Conservation (phyloP, 768 basidiomycete species). For the Panaeolus papilionaceus region DNA sequence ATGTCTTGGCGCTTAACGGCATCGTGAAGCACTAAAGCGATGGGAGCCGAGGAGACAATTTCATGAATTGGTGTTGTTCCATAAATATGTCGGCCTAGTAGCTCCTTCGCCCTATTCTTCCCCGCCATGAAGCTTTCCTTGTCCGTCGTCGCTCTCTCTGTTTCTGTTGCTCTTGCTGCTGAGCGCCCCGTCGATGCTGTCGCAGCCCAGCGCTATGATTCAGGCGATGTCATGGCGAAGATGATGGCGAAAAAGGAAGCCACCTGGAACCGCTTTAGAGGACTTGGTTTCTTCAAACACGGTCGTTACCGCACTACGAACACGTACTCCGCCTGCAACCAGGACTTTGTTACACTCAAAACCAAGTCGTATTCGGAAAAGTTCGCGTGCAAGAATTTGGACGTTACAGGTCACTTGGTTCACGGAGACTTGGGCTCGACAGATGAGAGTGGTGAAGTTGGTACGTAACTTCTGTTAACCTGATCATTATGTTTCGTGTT, state of each 20-base stretch:
- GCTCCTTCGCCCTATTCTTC: background rate
- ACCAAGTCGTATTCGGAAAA: slow-evolving; percentile 11
- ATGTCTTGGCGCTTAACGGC: slow-evolving; percentile 14
- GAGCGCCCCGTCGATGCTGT: background rate
- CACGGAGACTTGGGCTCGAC: slow-evolving; percentile 10
- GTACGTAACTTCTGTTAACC: background rate
- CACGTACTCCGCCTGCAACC: slow-evolving; percentile 1
- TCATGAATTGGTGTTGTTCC: background rate
- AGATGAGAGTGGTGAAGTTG: slow-evolving; percentile 2
- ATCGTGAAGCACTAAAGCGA: background rate
- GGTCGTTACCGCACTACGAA: slow-evolving; percentile 8
- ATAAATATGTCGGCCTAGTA: background rate
- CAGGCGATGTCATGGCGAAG: background rate
- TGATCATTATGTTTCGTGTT: background rate
- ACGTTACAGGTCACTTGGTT: slow-evolving; percentile 8
- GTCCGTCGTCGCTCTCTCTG: slow-evolving; percentile 4
- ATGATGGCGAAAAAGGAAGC: slow-evolving; percentile 13
- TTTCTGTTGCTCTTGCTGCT: slow-evolving; percentile 6
- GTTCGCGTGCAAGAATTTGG: slow-evolving; percentile 8
- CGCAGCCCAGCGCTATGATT: background rate
- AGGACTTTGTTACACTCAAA: slow-evolving; percentile 1
- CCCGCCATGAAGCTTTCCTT: slow-evolving; percentile 2
- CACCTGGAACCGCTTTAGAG: slow-evolving; percentile 11
- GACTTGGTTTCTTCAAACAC: slow-evolving; percentile 9
- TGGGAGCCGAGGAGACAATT: background rate